Conservation (phyloP, 2,329 filamentous ascomycete genomes). For the Cercospora sp. region DNA sequence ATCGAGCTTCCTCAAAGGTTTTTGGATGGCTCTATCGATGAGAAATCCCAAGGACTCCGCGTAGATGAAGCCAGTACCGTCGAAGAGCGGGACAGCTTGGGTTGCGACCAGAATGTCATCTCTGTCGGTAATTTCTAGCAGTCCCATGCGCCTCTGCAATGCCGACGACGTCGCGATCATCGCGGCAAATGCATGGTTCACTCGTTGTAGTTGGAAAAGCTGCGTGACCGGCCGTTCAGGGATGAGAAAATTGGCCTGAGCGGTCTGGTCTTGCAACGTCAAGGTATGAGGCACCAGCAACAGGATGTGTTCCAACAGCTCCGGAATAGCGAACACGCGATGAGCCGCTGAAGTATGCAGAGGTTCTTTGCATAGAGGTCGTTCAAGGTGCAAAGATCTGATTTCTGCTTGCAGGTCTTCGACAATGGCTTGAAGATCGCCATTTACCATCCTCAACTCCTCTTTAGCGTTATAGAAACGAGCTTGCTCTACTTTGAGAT, state of each 20-base stretch:
- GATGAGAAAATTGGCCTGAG: not conserved
- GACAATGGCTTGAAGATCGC: not conserved
- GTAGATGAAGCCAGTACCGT: not conserved
- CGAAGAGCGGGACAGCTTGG: not conserved
- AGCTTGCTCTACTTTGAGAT: not conserved
- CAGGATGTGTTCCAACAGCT: not conserved
- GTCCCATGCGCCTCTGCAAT: not conserved
- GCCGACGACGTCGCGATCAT: not conserved
- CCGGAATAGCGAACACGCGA: not conserved
- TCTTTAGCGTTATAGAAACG: not conserved
- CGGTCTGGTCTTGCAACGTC: not conserved
- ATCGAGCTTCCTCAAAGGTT: not conserved
- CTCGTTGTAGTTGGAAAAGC: not conserved
- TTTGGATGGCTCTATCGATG: not conserved
- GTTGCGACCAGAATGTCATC: not conserved
- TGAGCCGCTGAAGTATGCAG: not conserved
- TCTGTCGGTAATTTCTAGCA: not conserved
- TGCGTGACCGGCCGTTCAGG: not conserved
- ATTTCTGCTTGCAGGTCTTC: not conserved
- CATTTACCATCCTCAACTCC: not conserved
- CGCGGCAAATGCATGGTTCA: not conserved
- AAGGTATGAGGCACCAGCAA: not conserved
- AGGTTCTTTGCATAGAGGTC: not conserved
- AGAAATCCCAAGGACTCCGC: not conserved
- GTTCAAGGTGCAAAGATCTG: not conserved